Conservation (phyloP, 1,284 basidiomycete genomes). For the Schizophyllum commune region DNA sequence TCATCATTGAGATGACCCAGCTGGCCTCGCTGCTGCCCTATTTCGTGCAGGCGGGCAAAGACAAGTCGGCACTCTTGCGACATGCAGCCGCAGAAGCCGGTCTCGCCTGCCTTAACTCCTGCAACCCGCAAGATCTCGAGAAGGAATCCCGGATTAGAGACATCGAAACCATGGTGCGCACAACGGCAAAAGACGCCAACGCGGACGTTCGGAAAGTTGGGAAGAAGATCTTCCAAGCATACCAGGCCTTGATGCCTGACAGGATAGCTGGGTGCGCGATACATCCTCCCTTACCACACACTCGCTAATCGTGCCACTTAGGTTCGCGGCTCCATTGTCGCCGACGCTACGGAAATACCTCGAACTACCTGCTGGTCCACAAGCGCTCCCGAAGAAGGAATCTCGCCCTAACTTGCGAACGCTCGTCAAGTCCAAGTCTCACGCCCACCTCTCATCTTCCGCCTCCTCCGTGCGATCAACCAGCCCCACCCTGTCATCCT, state of each 20-base stretch:
- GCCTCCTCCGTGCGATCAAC: constrained; percentile 13
- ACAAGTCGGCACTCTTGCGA: constrained; percentile 64
- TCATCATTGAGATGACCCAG: constrained; percentile 63
- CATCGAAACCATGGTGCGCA: constrained; percentile 64
- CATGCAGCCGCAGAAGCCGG: constrained; percentile 58
- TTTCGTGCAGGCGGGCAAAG: constrained; percentile 52
- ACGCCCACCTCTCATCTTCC: constrained; percentile 14
- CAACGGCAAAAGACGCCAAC: constrained; percentile 66
- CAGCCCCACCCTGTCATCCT: constrained; percentile 6
- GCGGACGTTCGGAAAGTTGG: constrained; percentile 66
- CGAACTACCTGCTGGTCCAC: constrained; percentile 34
- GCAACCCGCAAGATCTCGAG: constrained; percentile 69
- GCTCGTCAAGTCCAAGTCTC: constrained; percentile 10
- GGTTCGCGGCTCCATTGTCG: constrained; percentile 67
- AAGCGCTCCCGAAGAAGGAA: constrained; percentile 15
- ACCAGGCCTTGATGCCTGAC: constrained; percentile 58
- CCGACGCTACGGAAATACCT: constrained; percentile 76
- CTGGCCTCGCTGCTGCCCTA: constrained; percentile 60
- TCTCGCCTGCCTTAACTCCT: constrained; percentile 59
- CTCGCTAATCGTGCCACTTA: constrained; percentile 22
- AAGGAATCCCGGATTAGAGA: constrained; percentile 56
- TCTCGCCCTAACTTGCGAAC: background rate
- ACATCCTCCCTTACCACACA: constrained; percentile 3
- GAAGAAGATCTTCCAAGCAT: constrained; percentile 69
- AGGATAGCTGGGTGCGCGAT: constrained; percentile 57